Percentiles rank a stretch among this genome's conserved stretches.
phyloP scores from a whole-genome alignment of 2,329 filamentous ascomycete species.

The Sclerotinia trifoliorum region DNA sequence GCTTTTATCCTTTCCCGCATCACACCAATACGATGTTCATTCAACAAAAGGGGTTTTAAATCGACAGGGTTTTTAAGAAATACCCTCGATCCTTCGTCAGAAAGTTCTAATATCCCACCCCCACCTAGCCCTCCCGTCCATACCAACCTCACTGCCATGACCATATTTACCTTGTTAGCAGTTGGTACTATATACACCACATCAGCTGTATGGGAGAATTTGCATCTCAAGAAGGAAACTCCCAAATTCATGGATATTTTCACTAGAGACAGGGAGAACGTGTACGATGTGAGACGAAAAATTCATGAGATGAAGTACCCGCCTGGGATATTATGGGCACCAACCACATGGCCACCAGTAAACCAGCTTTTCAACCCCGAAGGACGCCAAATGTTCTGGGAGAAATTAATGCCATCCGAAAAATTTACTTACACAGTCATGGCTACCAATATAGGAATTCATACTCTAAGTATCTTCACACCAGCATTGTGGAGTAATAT shows the following conservation, averaged over 20 bases:
- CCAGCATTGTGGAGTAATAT: conserved; percentile 6
- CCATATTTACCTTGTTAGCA: conserved; percentile 8
- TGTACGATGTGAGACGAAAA: conserved; percentile 10
- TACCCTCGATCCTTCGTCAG: neutral
- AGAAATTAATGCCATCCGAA: neutral
- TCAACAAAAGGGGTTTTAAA: neutral
- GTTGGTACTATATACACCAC: conserved; percentile 11
- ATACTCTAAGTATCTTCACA: neutral
- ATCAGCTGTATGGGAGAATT: neutral
- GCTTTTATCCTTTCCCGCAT: neutral
- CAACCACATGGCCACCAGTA: conserved; percentile 5
- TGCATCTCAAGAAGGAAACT: conserved; percentile 9
- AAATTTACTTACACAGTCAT: conserved; percentile 14
- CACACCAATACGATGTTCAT: neutral
- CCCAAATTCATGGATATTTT: neutral
- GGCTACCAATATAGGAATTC: neutral
- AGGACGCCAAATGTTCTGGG: conserved; percentile 7
- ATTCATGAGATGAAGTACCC: neutral
- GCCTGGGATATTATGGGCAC: neutral
- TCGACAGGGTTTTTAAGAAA: neutral
- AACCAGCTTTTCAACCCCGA: neutral
- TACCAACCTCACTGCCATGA: neutral
- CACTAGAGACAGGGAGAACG: neutral
- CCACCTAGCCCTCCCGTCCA: neutral
- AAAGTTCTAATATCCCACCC: too few species aligned